Evolutionary conservation across 1,284 basidiomycete species (phyloP).

Genomic region (Fomitiporia mediterranea): DNA sequence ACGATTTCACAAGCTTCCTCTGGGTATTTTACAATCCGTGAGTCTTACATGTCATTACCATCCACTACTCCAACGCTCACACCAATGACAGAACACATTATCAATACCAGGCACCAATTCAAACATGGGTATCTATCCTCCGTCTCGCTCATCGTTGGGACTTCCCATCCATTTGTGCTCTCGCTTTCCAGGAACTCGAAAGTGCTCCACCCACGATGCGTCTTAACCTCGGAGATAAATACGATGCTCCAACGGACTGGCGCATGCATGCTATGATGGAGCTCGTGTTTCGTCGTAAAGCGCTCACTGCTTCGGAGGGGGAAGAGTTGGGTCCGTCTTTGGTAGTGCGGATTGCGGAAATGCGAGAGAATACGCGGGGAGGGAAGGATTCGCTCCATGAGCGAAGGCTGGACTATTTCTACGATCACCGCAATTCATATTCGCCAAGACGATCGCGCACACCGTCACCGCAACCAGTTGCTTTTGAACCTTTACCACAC

Average conservation of each 20-base stretch:
- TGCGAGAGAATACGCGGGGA: conserved; percentile 50
- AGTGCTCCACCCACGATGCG: conserved; percentile 52
- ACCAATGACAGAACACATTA: conserved; percentile 7
- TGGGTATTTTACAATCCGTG: conserved; percentile 57
- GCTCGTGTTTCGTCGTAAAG: conserved; percentile 49
- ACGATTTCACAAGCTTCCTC: conserved; percentile 53
- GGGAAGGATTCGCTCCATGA: too few relatives aligned
- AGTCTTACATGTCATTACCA: neutral
- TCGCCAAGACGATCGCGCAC: too few relatives aligned
- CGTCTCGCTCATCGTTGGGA: conserved; percentile 23
- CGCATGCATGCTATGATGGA: conserved; percentile 24
- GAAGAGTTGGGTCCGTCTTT: conserved; percentile 54
- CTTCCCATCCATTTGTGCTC: conserved; percentile 19
- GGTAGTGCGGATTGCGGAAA: conserved; percentile 49
- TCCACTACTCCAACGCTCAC: neutral
- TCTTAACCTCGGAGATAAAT: conserved; percentile 52
- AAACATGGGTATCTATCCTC: conserved; percentile 22
- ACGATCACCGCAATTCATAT: too few relatives aligned
- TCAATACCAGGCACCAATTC: conserved; percentile 5
- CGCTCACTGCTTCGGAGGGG: conserved; percentile 55
- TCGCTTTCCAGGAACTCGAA: conserved; percentile 20
- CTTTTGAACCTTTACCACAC: too few relatives aligned
- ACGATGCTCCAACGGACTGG: conserved; percentile 54
- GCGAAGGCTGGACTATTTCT: too few relatives aligned
- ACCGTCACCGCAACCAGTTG: too few relatives aligned